Evolutionary conservation across 306 rosid species (phyloP), one percentile per base, ranked within the genome.

Genomic region (Begonia masoniana): DNA sequence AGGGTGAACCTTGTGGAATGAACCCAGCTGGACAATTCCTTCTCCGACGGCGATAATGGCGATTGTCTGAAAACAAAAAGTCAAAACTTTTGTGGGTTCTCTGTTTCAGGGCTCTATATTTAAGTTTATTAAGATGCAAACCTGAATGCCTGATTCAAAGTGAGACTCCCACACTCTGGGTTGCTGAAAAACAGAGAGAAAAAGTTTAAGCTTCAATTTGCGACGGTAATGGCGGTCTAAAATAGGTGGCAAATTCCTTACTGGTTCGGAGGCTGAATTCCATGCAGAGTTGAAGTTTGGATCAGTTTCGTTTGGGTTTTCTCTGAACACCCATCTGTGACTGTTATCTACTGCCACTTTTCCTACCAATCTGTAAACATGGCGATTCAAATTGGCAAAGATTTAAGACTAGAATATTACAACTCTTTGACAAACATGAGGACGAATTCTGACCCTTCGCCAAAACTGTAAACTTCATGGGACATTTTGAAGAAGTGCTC

Each of bases 401-500:
- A 31, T 31, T 31, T 5, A 4, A 31, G 39, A 31, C 8, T 31
- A 6, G 9, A 31, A 31, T 31, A 31, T 5, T 31, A 21, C 9
- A 31, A 5, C 39, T 31, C 35, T 21, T 21, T 21, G 24, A 21
- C 2, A 21, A 21, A 1, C 24, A 21, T 21, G 9, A 31, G 39
- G 39, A 31, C 39, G 39, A 31, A 31, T 31, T 31, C 39, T 31
- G 66, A 91, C 99, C 96, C 94, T 63, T 91, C 92, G 54, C 99
- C 99, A 72, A 62, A 91, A 65, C 70, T 91, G 62, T 91, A 86
- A 56, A 91, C 99, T 55, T 91, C 94, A 62, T 91, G 96, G 31
- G 99, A 83, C 99, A 91, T 86, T 74, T 86, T 91, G 94, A 86
- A 91, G 78, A 86, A 91, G 41, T 81, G 64, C 36, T 86, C 84